A percentile compares a stretch with the other conserved stretches of the same genome.
These are phyloP conservation scores for Immersiella caudata DNA, from an alignment of 495 filamentous ascomycete species.

Conservation along the genomic window DNA sequence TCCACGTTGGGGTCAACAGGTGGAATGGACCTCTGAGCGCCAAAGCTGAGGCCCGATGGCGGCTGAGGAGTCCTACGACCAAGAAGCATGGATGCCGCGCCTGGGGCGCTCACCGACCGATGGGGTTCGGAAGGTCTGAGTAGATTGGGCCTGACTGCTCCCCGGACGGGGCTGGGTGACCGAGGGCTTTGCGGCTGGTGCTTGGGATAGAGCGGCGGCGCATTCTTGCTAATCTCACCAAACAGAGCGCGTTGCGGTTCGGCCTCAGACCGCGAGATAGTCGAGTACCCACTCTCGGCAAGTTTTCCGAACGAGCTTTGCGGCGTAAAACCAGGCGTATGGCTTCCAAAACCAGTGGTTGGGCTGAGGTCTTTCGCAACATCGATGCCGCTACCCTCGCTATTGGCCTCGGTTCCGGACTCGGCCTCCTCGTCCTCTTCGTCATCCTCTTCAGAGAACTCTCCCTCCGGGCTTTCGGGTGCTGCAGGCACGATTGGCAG, in stretches of 20 bases:
- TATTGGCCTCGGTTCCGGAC: slow-evolving; percentile 44
- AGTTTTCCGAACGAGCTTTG: slow-evolving; percentile 68
- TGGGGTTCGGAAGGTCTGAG: slow-evolving; percentile 52
- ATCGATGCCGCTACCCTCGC: slow-evolving; percentile 65
- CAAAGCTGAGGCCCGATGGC: slow-evolving; percentile 12
- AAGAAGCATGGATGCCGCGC: slow-evolving; percentile 52
- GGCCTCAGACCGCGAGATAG: slow-evolving; percentile 50
- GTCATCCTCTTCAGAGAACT: slow-evolving; percentile 28
- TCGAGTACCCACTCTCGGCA: slow-evolving; percentile 46
- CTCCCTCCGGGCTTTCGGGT: slow-evolving; percentile 32
- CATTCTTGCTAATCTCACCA: slow-evolving; percentile 62
- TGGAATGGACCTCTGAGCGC: slow-evolving; percentile 19
- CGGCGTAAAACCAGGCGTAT: slow-evolving; percentile 62
- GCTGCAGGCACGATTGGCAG: slow-evolving; percentile 26
- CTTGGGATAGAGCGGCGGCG: slow-evolving; percentile 59
- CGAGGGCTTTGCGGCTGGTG: slow-evolving; percentile 66
- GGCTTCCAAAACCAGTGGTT: slow-evolving; percentile 45
- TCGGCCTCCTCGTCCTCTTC: slow-evolving; percentile 42
- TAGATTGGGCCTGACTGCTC: slow-evolving; percentile 47
- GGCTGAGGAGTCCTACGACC: slow-evolving; percentile 34
- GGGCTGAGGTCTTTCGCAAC: slow-evolving; percentile 69
- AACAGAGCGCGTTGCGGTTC: slow-evolving; percentile 57
- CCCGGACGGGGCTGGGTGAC: slow-evolving; percentile 78
- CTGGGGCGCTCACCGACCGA: slow-evolving; percentile 62
- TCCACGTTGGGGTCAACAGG: slow-evolving; percentile 43